Base-by-base conservation (phyloP, 2,329 filamentous ascomycete genomes). In the Dendryphion nanum region DNA sequence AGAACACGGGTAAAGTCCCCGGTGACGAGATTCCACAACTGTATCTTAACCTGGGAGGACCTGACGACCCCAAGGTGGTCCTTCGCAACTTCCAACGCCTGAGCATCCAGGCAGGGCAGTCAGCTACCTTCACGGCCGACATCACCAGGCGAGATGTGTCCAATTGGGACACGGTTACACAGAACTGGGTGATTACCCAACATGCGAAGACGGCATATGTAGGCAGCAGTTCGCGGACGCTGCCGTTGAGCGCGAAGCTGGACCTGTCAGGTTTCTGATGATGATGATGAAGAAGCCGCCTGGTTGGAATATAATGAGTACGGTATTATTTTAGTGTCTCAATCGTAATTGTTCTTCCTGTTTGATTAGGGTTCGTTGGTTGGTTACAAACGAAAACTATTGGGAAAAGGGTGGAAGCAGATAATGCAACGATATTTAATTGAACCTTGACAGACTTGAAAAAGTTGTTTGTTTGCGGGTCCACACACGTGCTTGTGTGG, bases 21-120 rank as follows among this genome's bases (percentile, higher is more conserved):
- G 85, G 85, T 18, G 84, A 88, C 28, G 85, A 88, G 58, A 76
- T 93, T 2, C 75, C 82, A 0, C 87, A 93, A 72, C 68, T 89
- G 12, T 77, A 97, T 66, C 60, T 97, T 38, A 82, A 77, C 19
- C 85, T 94, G 2, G 91, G 90, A 34, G 89, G 88, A 0, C 77
- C 84, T 1, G 76, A 83, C 24, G 86, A 96, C 57, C 75, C 81
- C 6, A 71, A 71, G 40, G 68, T 77, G 29, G 76, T 78, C 3
- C 81, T 97, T 12, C 83, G 91, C 44, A 83, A 83, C 30, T 97
- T 96, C 56, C 86, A 94, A 41, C 80, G 88, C 32, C 66, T 95
- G 41, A 75, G 73, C 34, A 82, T 96, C 46, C 72, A 77, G 4
- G 77, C 87, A 0, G 88, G 87, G n/a, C 64, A 80, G 64, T 80